These are phyloP conservation scores for Calonectria multiphialidica DNA, from an alignment of 2,329 filamentous ascomycete species.

Conservation along the genomic window DNA sequence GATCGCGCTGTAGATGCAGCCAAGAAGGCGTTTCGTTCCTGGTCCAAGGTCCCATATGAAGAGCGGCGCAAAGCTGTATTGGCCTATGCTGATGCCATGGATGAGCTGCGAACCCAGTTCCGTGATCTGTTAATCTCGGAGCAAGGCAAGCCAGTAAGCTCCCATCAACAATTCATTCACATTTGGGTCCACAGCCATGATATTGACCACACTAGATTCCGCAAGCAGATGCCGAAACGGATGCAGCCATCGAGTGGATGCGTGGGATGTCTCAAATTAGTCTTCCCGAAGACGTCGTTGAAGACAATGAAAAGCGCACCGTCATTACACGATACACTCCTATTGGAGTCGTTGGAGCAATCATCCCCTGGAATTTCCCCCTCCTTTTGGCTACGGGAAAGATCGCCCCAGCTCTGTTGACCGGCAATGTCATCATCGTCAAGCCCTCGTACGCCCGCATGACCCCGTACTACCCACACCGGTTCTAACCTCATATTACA, in stretches of 20 bases:
- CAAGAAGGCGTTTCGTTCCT: slow-evolving; percentile 40
- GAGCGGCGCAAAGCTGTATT: slow-evolving; percentile 39
- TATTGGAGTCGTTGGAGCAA: slow-evolving; percentile 58
- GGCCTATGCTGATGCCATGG: slow-evolving; percentile 43
- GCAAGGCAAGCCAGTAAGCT: slow-evolving; percentile 46
- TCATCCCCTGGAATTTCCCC: slow-evolving; percentile 70
- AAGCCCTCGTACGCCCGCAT: slow-evolving; percentile 59
- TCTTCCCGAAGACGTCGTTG: slow-evolving; percentile 52
- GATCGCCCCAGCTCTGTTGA: slow-evolving; percentile 67
- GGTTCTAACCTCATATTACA: not conserved
- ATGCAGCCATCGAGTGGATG: slow-evolving; percentile 42
- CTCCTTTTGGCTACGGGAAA: slow-evolving; percentile 65
- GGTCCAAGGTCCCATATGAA: slow-evolving; percentile 41
- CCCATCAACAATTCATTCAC: rapidly evolving
- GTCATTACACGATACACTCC: slow-evolving; percentile 53
- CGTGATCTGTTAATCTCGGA: slow-evolving; percentile 40
- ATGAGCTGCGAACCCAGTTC: slow-evolving; percentile 35
- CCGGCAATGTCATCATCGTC: slow-evolving; percentile 67
- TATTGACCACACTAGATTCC: slow-evolving; percentile 6
- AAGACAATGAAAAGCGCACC: slow-evolving; percentile 48
- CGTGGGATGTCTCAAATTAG: slow-evolving; percentile 44
- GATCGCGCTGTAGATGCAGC: slow-evolving; percentile 40
- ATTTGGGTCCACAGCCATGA: not conserved
- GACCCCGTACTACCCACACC: not conserved
- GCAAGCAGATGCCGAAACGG: slow-evolving; percentile 42